Conservation (phyloP, 2,329 filamentous ascomycete genomes). For the Phymatotrichopsis omnivora region DNA sequence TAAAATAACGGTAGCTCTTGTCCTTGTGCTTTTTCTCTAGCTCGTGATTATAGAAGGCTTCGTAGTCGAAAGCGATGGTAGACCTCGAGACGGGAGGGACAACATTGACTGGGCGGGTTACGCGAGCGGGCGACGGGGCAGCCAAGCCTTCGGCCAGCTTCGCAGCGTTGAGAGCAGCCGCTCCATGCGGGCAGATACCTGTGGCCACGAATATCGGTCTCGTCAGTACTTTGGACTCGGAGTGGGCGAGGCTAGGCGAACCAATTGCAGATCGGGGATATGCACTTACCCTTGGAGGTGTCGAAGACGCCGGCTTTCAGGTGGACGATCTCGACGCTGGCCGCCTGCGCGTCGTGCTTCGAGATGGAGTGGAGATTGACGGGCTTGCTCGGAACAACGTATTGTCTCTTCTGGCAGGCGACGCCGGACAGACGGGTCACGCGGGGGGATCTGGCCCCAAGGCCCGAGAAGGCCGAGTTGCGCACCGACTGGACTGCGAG, state of each 20-base stretch:
- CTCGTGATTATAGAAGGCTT: conserved; percentile 76
- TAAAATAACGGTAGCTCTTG: conserved; percentile 99
- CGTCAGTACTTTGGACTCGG: too few species aligned
- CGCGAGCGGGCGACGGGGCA: conserved; percentile 27
- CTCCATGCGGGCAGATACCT: conserved; percentile 32
- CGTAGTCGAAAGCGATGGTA: conserved; percentile 71
- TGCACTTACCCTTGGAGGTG: conserved; percentile 29
- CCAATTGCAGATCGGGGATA: neutral
- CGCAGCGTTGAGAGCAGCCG: conserved; percentile 31
- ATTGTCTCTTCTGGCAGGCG: conserved; percentile 39
- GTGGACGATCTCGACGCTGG: conserved; percentile 44
- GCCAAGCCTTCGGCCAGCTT: conserved; percentile 29
- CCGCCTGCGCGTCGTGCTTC: conserved; percentile 64
- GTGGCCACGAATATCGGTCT: too few species aligned
- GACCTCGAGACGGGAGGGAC: conserved; percentile 38
- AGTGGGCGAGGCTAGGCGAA: too few species aligned
- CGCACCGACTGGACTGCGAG: conserved; percentile 68
- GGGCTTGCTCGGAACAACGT: conserved; percentile 42
- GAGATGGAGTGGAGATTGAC: conserved; percentile 74
- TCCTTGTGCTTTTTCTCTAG: conserved; percentile 99
- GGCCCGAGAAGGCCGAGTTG: conserved; percentile 37
- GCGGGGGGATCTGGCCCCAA: conserved; percentile 44
- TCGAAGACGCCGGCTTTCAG: conserved; percentile 31
- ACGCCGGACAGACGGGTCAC: conserved; percentile 30
- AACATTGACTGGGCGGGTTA: conserved; percentile 30